Percentiles rank a stretch among this genome's conserved stretches.
Conservation (phyloP, 1,139 yeast genomes). For the Pichia sp. region DNA sequence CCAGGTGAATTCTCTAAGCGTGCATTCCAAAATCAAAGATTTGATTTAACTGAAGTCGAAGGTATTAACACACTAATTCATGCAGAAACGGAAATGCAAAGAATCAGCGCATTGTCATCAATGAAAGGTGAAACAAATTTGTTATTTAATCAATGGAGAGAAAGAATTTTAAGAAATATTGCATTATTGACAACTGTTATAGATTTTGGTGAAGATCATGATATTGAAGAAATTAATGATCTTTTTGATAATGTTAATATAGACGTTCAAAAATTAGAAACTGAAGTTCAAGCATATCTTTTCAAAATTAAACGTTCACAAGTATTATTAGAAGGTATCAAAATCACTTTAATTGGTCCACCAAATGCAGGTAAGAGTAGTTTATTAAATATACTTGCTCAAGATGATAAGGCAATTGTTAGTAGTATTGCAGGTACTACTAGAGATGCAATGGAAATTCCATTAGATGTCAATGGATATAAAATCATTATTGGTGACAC, state of each 20-base stretch:
- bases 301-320: conserved; percentile 52
- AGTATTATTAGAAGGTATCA: conserved; percentile 66
- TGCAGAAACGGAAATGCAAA: conserved; percentile 89
- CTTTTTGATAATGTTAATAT: conserved; percentile 46
- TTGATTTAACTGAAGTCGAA: conserved; percentile 77
- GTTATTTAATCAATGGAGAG: conserved; percentile 62
- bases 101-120: conserved; percentile 66
- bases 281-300: conserved; percentile 45
- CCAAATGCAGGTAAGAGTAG: conserved; percentile 98
- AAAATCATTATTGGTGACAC: conserved; percentile 86
- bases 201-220: conserved; percentile 95
- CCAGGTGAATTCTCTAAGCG: conserved; percentile 88
- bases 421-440: conserved; percentile 94
- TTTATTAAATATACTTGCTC: conserved; percentile 63
- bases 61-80: conserved; percentile 85
- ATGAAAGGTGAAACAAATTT: conserved; percentile 61
- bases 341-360: conserved; percentile 73
- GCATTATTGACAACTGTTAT: conserved; percentile 82
- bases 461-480: conserved; percentile 75
- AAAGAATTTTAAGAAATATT: conserved; percentile 53
- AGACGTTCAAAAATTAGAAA: conserved; percentile 38
- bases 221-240: conserved; percentile 51
- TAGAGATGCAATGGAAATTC: conserved; percentile 78
- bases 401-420: conserved; percentile 84
- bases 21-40: conserved; percentile 43